These are phyloP conservation scores for Cytospora piceicola DNA, from an alignment of 2,329 filamentous ascomycete species.

Conservation along the genomic window DNA sequence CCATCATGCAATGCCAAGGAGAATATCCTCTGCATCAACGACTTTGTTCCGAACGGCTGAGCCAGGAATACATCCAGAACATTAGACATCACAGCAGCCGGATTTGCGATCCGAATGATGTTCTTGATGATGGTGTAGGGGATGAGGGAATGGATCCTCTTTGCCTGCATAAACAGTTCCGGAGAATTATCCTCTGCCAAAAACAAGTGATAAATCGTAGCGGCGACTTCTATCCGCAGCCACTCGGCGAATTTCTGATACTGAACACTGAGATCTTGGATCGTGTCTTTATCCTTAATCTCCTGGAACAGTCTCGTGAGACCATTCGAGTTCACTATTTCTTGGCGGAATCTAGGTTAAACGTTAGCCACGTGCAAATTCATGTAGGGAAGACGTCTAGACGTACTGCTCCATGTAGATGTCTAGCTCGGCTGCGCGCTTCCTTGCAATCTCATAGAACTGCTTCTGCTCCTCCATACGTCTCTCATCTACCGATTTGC, in stretches of 20 bases:
- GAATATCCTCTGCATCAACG: constrained; percentile 92
- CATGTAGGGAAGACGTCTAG: constrained; percentile 3
- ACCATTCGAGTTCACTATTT: constrained; percentile 74
- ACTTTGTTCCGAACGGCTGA: constrained; percentile 89
- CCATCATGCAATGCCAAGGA: constrained; percentile 89
- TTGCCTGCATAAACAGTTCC: constrained; percentile 91
- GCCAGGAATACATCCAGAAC: constrained; percentile 94
- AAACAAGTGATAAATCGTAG: constrained; percentile 96
- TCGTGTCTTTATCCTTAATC: constrained; percentile 86
- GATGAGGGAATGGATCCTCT: constrained; percentile 91
- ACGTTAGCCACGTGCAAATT: constrained; percentile 29
- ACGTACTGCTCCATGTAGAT: constrained; percentile 94
- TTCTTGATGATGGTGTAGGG: constrained; percentile 95
- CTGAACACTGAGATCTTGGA: constrained; percentile 87
- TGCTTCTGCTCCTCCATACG: constrained; percentile 89
- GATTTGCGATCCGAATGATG: constrained; percentile 94
- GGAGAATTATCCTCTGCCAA: constrained; percentile 97
- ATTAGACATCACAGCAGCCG: constrained; percentile 94
- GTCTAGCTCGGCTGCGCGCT: constrained; percentile 88
- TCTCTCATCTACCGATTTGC: constrained; percentile 84
- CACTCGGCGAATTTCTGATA: constrained; percentile 99
- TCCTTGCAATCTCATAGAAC: constrained; percentile 94
- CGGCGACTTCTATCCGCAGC: constrained; percentile 95
- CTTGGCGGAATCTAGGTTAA: constrained; percentile 60
- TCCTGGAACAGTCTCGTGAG: constrained; percentile 91